phyloP scores from a whole-genome alignment of 2,329 filamentous ascomycete genomes.

The Fusarium phyllophilum region DNA sequence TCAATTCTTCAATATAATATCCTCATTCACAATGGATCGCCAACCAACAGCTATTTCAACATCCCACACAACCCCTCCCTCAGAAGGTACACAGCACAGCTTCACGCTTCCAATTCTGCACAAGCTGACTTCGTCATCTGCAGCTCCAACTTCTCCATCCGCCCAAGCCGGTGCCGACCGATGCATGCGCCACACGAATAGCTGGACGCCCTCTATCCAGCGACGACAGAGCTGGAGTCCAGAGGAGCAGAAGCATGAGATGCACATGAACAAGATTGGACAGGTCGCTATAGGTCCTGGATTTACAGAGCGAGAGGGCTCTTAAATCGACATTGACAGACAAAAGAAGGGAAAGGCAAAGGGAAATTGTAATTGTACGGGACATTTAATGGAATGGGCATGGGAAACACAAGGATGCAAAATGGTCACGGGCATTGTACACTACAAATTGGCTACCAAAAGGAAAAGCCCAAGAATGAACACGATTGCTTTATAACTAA shows the following conservation, averaged over 20 bases:
- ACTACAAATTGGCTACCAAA: neutral
- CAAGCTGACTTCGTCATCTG: slow-evolving; percentile 12
- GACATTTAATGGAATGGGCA: neutral
- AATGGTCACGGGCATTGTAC: neutral
- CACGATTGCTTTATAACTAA: neutral
- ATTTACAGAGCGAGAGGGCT: slow-evolving; percentile 53
- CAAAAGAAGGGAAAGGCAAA: neutral
- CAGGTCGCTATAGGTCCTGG: slow-evolving; percentile 52
- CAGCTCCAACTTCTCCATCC: slow-evolving; percentile 28
- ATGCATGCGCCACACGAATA: slow-evolving; percentile 48
- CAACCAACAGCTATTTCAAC: slow-evolving; percentile 32
- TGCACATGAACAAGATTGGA: slow-evolving; percentile 59
- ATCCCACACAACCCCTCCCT: slow-evolving; percentile 16
- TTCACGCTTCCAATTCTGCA: neutral
- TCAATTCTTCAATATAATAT: neutral
- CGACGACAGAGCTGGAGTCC: slow-evolving; percentile 63
- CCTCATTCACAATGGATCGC: slow-evolving; percentile 19
- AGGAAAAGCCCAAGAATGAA: slow-evolving; percentile 8
- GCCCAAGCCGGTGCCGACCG: slow-evolving; percentile 45
- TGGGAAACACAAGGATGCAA: neutral
- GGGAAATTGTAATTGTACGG: slow-evolving; percentile 7
- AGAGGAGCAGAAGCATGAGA: slow-evolving; percentile 63
- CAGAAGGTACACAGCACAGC: slow-evolving; percentile 13
- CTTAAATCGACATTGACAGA: neutral
- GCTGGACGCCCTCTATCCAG: slow-evolving; percentile 58